Evolutionary conservation across 2,329 filamentous ascomycete genomes (phyloP), one percentile per base, ranked within the genome.

Genomic region (Ampelomyces quisqualis): DNA sequence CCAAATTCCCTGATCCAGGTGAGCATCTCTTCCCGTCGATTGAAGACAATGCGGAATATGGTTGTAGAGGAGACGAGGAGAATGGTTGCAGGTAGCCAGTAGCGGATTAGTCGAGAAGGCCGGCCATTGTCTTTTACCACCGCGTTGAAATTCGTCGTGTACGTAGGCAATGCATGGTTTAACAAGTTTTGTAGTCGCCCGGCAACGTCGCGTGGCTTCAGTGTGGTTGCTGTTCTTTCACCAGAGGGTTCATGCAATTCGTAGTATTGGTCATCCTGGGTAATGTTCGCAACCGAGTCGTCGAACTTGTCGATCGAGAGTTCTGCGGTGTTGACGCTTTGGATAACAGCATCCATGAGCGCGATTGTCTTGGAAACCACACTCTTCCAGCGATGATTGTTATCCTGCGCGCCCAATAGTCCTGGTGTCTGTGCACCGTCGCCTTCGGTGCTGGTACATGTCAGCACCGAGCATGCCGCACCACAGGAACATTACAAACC

Each of bases 281-380:
- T 65, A 73, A 78, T 77, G 21, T 79, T 73, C 34, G 76, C 75
- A 17, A 81, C 73, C 2, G 70, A 70, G 29, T 77, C 70, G 56
- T 81, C 78, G 51, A 82, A 81, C 38, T 77, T 76, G 20, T 73
- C 70, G 8, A 77, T 62, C 7, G 70, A 69, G 14, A 74, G 66
- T 17, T 87, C 82, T 27, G 86, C 68, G 15, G 78, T 73, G 32
- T 81, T 79, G 13, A 87, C 81, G 54, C 89, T 86, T 19, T 78
- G 79, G 5, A 95, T 77, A 14, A 97, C 84, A 57, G 85, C 86
- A 58, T 94, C 88, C 78, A 97, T 94, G 20, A 96, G 72, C 15
- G 83, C 81, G 30, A 96, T 85, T 54, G 86, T 94, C 41, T 85
- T 81, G 52, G 88, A 84, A 14, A 96, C 81, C 8, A 86, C 81